phyloP scores from a whole-genome alignment of 371 early-diverging fungal species.

The Rhizopus sp. region DNA sequence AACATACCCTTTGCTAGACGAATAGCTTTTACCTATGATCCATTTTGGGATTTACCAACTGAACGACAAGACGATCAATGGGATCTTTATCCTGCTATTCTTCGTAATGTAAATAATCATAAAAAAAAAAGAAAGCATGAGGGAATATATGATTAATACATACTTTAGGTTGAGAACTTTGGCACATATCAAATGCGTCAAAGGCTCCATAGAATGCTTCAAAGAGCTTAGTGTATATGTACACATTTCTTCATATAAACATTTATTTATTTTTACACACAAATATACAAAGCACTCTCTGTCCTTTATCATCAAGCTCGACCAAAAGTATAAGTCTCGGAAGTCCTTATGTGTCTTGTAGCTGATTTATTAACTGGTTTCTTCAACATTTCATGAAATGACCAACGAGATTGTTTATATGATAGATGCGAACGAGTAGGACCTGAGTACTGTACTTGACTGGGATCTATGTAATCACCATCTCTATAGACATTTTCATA shows the following conservation, averaged over 20 bases:
- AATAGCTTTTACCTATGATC: conserved; percentile 12
- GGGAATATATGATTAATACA: not conserved
- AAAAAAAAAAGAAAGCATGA: not conserved
- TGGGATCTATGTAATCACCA: conserved; percentile 37
- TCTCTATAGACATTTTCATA: conserved; percentile 40
- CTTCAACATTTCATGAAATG: not conserved
- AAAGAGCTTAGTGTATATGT: not conserved
- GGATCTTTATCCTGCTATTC: conserved; percentile 45
- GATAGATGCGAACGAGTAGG: not conserved
- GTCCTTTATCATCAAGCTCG: not conserved
- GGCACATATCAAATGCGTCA: conserved; percentile 51
- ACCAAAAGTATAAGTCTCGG: conserved; percentile 4
- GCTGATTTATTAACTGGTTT: not conserved
- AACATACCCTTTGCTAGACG: conserved; percentile 16
- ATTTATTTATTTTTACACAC: not conserved
- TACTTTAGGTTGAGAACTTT: conserved; percentile 43
- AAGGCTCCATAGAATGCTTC: conserved; percentile 34
- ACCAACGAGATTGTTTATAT: conserved; percentile 4
- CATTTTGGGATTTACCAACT: conserved; percentile 18
- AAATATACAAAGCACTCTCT: not conserved
- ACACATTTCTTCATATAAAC: not conserved
- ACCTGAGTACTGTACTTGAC: not conserved
- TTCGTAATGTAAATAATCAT: conserved; percentile 38
- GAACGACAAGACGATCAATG: conserved; percentile 23
- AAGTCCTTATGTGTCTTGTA: conserved; percentile 1